Base-by-base conservation (phyloP, 257 asterid genomes). In the Jasminum sambac region DNA sequence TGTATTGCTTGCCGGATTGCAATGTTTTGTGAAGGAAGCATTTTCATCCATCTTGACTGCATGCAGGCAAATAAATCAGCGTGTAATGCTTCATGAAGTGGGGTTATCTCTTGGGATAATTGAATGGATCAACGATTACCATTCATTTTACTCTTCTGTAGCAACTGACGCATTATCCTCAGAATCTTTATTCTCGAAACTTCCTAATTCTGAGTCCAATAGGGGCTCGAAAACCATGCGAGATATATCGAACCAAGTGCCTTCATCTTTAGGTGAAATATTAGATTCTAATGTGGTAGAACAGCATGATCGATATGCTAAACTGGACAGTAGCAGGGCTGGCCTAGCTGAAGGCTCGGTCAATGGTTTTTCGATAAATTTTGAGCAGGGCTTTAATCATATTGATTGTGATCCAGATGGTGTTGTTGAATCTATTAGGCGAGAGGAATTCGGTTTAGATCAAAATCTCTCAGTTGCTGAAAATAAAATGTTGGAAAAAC, bases 381-480 rank as follows among this genome's bases (percentile, higher is more conserved):
- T 74, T 9, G 58, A 61, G 48, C 52, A 14, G 36, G 58, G 48
- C 25, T 36, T 69, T 82, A 43, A 59, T 63, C 72, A 43, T 52
- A 52, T 12, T 40, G 78, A 68, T 42, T 19, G 44, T 67, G 87
- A 84, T 76, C 84, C 96, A 41, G 81, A 52, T 46, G 74, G 64
- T 63, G 77, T 95, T 63, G 81, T 95, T 72, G 88, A 91, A 63
- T 81, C 90, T 76, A 89, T 95, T 70, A 77, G 92, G 83, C 81
- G 68, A 68, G 96, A 95, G 59, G 99, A 95, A 83, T 91, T 95
- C 76, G 99, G 99, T 79, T 80, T 91, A 16, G 85, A 79, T 87
- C 83, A 81, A 67, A 68, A 73, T 73, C 77, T 83, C 78, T 87
- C 96, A n/a, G 84, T 68, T 64, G 66, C 77, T 64, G 96, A 91